Conservation (phyloP, 768 basidiomycete species). For the Amanita polypyramis region DNA sequence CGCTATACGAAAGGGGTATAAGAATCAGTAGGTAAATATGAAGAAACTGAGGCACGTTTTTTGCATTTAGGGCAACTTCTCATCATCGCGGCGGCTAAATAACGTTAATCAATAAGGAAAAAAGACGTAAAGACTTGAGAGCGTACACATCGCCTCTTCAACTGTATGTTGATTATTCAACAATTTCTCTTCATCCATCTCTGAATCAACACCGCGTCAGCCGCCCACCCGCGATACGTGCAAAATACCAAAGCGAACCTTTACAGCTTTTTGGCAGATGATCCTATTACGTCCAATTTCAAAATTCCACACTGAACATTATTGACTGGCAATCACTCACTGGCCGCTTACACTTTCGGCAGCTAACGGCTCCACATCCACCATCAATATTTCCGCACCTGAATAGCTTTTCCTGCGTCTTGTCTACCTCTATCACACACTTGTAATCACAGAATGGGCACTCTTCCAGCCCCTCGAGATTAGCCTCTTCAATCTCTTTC, state of each 20-base stretch:
- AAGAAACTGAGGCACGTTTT: constrained; percentile 41
- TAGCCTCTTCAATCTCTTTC: constrained; percentile 72
- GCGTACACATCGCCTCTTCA: constrained; percentile 89
- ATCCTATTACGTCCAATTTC: constrained; percentile 33
- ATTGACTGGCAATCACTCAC: constrained; percentile 26
- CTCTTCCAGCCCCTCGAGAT: constrained; percentile 71
- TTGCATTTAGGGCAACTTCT: constrained; percentile 81
- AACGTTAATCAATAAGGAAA: not conserved
- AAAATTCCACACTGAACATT: constrained; percentile 3
- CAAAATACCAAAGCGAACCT: constrained; percentile 34
- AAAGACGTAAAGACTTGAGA: not conserved
- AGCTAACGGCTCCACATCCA: constrained; percentile 66
- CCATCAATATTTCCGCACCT: constrained; percentile 51
- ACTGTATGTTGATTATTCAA: constrained; percentile 68
- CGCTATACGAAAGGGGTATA: constrained; percentile 26
- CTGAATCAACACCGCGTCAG: constrained; percentile 25
- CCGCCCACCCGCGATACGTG: not conserved
- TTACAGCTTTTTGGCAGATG: constrained; percentile 76
- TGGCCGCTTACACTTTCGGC: constrained; percentile 66
- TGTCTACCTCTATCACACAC: constrained; percentile 54
- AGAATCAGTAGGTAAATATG: not conserved
- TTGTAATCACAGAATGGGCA: constrained; percentile 90
- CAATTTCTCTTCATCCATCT: constrained; percentile 64
- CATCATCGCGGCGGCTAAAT: constrained; percentile 70
- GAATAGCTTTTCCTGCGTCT: constrained; percentile 53